phyloP scores from a whole-genome alignment of 208 protist genomes.

The Trypanosoma lewisi region DNA sequence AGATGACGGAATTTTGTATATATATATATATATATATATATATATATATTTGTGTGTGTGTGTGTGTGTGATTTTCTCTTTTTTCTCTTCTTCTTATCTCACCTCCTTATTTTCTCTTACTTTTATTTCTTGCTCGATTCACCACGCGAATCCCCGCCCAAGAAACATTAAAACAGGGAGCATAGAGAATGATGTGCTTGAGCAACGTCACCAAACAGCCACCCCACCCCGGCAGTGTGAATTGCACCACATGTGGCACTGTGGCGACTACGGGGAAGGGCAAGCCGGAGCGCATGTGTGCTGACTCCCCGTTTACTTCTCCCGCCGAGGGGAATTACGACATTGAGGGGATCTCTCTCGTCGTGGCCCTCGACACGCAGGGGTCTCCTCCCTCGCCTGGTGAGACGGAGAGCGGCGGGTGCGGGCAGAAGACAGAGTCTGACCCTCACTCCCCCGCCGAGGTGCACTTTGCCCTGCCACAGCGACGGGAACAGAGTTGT shows the following conservation, averaged over 20 bases:
- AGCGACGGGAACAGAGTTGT: not conserved
- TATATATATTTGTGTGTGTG: too few relatives aligned
- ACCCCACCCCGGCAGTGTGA: not conserved
- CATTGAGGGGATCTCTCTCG: not conserved
- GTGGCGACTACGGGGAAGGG: not conserved
- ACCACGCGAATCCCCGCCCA: too few relatives aligned
- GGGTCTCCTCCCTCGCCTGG: not conserved
- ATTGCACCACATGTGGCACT: not conserved
- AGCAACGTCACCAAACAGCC: not conserved
- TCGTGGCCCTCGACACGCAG: not conserved
- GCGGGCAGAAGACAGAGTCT: not conserved
- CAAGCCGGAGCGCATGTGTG: not conserved
- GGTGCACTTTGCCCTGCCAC: not conserved
- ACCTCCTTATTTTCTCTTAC: too few relatives aligned
- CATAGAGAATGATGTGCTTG: too few relatives aligned
- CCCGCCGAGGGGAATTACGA: not conserved
- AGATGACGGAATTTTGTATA: too few relatives aligned
- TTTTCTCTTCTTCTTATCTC: too few relatives aligned
- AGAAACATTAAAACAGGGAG: too few relatives aligned
- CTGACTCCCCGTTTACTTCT: not conserved
- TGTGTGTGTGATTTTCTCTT: too few relatives aligned
- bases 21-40: too few relatives aligned
- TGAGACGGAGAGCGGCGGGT: not conserved
- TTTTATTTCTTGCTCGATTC: too few relatives aligned
- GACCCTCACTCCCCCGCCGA: not conserved